These are phyloP conservation scores for Oryza longistaminata DNA, from an alignment of 176 grass and related monocot genomes.

Conservation along the genomic window DNA sequence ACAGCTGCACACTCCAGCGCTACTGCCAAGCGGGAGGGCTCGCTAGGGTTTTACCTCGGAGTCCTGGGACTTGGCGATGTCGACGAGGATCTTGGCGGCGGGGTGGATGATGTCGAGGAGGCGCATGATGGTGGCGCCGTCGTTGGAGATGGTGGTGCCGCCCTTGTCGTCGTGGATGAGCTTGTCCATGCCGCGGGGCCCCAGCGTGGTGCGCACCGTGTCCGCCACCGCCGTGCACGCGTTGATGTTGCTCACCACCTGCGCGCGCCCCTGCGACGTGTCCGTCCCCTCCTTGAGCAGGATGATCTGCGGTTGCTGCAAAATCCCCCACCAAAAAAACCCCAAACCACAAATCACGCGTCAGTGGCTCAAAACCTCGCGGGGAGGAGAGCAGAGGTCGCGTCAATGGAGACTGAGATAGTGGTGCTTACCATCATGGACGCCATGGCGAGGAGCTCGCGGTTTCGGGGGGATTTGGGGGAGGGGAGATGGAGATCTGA, in stretches of 20 bases:
- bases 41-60: constrained; percentile 52
- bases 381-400: constrained; percentile 28
- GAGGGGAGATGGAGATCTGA: constrained; percentile 15
- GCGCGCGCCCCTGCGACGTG: constrained; percentile 84
- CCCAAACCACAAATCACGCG: constrained; percentile 21
- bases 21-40: neutral
- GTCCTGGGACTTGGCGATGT: constrained; percentile 83
- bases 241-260: constrained; percentile 96
- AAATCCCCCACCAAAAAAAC: neutral
- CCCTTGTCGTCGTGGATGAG: constrained; percentile 95
- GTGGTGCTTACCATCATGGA: constrained; percentile 32
- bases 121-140: constrained; percentile 89
- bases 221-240: constrained; percentile 85
- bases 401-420: neutral
- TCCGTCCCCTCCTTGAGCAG: constrained; percentile 98
- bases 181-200: constrained; percentile 96
- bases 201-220: constrained; percentile 79
- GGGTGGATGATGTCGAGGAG: constrained; percentile 67
- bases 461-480: neutral
- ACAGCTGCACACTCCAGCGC: neutral
- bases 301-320: constrained; percentile 98
- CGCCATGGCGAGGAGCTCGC: constrained; percentile 5
- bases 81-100: constrained; percentile 58
- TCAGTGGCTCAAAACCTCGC: constrained; percentile 39
- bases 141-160: constrained; percentile 91